Conservation (phyloP, 2,329 filamentous ascomycete species). For the Rhytidhysteron rufulum region DNA sequence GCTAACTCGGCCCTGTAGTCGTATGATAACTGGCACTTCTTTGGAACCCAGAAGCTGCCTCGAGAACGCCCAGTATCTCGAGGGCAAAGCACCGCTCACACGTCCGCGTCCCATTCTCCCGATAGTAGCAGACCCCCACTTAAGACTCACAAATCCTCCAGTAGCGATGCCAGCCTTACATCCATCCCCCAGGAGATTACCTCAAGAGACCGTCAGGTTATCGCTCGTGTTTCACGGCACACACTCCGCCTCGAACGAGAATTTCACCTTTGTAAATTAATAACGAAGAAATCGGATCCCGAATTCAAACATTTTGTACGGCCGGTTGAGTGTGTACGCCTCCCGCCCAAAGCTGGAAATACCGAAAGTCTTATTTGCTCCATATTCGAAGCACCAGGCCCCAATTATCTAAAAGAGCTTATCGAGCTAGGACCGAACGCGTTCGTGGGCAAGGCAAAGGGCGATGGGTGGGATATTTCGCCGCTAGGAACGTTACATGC, state of each 20-base stretch:
- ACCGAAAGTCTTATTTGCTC: constrained; percentile 67
- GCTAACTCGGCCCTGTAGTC: constrained; percentile 44
- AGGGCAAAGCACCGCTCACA: constrained; percentile 19
- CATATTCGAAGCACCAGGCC: constrained; percentile 75
- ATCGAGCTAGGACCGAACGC: constrained; percentile 70
- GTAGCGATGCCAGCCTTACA: constrained; percentile 31
- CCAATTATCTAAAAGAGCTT: constrained; percentile 66
- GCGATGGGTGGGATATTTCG: constrained; percentile 14
- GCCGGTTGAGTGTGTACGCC: constrained; percentile 72
- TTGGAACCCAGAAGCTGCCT: constrained; percentile 32
- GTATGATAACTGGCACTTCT: constrained; percentile 79
- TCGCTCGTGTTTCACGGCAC: constrained; percentile 81
- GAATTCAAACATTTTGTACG: constrained; percentile 72
- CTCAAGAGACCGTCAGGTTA: constrained; percentile 51
- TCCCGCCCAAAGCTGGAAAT: constrained; percentile 66
- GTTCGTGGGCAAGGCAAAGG: constrained; percentile 26
- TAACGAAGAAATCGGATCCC: constrained; percentile 65
- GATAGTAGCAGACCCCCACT: constrained; percentile 27
- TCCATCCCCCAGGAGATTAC: constrained; percentile 42
- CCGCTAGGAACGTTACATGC: constrained; percentile 21
- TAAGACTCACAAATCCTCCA: constrained; percentile 28
- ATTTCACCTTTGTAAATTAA: constrained; percentile 74
- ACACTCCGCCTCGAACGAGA: constrained; percentile 79
- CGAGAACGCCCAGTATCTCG: constrained; percentile 20
- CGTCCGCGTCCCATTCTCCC: constrained; percentile 23